Base-by-base conservation (phyloP, 176 grass and related monocot species). In the Canna indica region DNA sequence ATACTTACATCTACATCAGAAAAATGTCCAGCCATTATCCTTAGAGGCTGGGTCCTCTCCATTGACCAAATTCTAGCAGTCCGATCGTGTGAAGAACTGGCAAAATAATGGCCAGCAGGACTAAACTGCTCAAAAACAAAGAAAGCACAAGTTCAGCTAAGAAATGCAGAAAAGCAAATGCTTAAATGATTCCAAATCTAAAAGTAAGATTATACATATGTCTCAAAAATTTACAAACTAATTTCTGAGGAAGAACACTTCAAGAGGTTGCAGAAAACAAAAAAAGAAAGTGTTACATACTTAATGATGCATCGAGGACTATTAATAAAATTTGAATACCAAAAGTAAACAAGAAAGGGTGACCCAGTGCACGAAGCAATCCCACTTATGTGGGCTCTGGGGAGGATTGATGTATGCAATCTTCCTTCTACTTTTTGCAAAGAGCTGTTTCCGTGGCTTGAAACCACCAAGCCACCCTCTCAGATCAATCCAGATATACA, bases 21-120 rank as follows among this genome's bases (percentile, higher is more conserved):
- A 76, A 92, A 84, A 87, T 97, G 94, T 33, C 94, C 94, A 36
- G 89, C 82, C 88, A 97, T 87, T 71, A 97, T 86, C 41, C 94
- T 80, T 67, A 97, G 80, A 77, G 94, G 94, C 36, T 97, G 88
- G 65, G 90, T 90, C 86, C 85, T 91, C 75, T 97, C 94, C 86
- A 92, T 83, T 64, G 94, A 92, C 94, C 94, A 97, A 75, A 97
- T 87, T 90, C 89, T 84, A 82, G 88, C 93, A 36, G 93, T 97
- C 77, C 93, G 85, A 73, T 97, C 93, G 81, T 97, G 93, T 22
- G 93, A 97, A 74, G 81, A 83, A 81, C 88, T 97, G 47, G 93
- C 93, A 91, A 92, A 97, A 82, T 97, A 97, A 84, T 97, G 86
- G 16, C 88, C 93, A 45, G 90, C 77, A 77, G 93, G 88, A 76